Evolutionary conservation across 805 yeast species (phyloP), one percentile per base, ranked within the genome.

Genomic region (Teunomyces funiuensis): DNA sequence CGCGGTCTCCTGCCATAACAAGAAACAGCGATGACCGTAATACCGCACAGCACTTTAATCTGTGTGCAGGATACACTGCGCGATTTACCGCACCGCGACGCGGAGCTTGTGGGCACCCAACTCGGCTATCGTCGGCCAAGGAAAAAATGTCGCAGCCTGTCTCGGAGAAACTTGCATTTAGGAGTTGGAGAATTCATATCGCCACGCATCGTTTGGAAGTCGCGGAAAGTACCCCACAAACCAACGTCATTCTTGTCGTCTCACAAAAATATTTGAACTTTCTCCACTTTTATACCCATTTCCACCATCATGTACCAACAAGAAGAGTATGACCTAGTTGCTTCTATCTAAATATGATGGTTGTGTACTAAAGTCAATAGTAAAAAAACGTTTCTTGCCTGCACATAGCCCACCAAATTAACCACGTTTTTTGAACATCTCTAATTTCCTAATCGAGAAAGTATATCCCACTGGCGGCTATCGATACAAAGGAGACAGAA

Each of bases 121-220:
- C 10, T 31, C 34, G 34, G 34, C 23, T 19, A 18, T n/a, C 14
- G 10, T 17, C 34, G 34, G 34, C 10, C 25, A 19, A 11, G 19
- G 19, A 16, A n/a, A 31, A 31, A 31, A 19, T 31, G 34, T 31
- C 25, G 33, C 33, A 15, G 18, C 19, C n/a, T n/a, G n/a, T 16
- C 33, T 28, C 33, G 34, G 23, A 31, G 34, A 31, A n/a, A 31
- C 34, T 31, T 31, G 34, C 34, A n/a, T 18, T 31, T 31, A 19
- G 34, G 14, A 19, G 19, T 22, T 5, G 25, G 25, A 11, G 34
- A 18, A 5, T 30, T 17, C 14, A 17, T n/a, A 19, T 19, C 9
- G 34, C 25, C 25, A 22, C 25, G 25, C 25, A 22, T 11, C 25
- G 10, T 22, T 22, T n/a, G n/a, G n/a, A n/a, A n/a, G n/a, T n/a